Base-by-base conservation (phyloP, 306 rosid species). In the Cicer arietinum region DNA sequence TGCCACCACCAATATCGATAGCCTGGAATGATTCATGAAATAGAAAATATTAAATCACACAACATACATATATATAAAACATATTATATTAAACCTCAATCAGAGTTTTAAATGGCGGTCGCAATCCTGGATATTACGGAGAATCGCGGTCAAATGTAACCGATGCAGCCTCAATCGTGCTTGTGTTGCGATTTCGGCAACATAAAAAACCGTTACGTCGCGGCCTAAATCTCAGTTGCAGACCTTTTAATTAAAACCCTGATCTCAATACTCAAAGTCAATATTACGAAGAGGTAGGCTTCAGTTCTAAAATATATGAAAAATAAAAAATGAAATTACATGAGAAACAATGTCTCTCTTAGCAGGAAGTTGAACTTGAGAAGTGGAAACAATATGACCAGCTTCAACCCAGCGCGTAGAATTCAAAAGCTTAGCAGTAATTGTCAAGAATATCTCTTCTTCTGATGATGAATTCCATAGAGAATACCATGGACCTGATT, bases 351-450 rank as follows among this genome's bases (percentile, higher is more conserved):
- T 42, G 60, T 82, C 82, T 82, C 90, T 84, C 81, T 58, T 85
- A 66, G 78, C 44, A 64, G 98, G 98, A 75, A 94, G 78, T 86
- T 89, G 89, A 69, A 91, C 69, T 90, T 94, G 98, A 57, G 97
- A 73, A 16, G 90, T 90, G 56, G 97, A 88, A 83, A 89, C 41
- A 30, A 83, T 74, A 74, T 94, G 98, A 74, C 96, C 97, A 58
- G 95, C 94, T 77, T 87, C 89, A 71, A 84, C 97, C 97, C 97
- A 91, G 67, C 82, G 82, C 2, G 90, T 89, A 12, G 96, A 74
- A 65, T 53, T 58, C 88, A 86, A 83, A 74, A 91, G 95, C 86
- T 90, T 91, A 44, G 84, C 86, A 10, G 82, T 81, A 58, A 91
- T 82, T 7, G 82, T 85, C 48, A 91, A 66, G 67, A 91, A 91